Conservation (phyloP, 805 yeast species). For the Hermanozyma aechmeae region DNA sequence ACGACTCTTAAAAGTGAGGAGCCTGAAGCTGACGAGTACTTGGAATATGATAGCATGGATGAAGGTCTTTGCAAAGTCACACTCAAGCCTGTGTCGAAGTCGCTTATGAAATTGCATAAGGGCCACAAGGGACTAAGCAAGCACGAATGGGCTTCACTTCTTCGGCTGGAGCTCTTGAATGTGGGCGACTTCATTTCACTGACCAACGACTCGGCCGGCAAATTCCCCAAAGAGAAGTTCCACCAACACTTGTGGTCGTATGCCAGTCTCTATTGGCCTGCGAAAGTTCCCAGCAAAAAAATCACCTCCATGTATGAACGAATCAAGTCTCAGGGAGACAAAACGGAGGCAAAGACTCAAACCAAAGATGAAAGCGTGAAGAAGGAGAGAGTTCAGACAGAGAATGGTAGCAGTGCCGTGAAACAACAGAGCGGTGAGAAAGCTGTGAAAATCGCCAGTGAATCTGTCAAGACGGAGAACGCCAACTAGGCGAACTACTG, state of each 20-base stretch:
- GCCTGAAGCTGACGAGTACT: slow-evolving; percentile 15
- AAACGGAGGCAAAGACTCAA: too few species aligned
- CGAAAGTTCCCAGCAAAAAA: slow-evolving; percentile 63
- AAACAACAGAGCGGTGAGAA: too few species aligned
- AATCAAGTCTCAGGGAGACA: slow-evolving; percentile 19
- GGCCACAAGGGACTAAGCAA: slow-evolving; percentile 70
- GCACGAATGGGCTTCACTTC: slow-evolving; percentile 65
- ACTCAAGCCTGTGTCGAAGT: slow-evolving; percentile 58
- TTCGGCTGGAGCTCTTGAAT: slow-evolving; percentile 56
- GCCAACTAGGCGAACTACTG: too few species aligned
- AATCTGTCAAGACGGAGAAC: too few species aligned
- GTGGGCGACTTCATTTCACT: slow-evolving; percentile 75
- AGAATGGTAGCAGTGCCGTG: too few species aligned
- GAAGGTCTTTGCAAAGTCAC: slow-evolving; percentile 54
- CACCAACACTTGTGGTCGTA: slow-evolving; percentile 75
- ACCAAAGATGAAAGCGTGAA: too few species aligned
- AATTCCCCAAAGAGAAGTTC: slow-evolving; percentile 26
- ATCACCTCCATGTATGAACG: slow-evolving; percentile 70
- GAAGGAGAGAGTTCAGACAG: too few species aligned
- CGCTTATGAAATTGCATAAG: slow-evolving; percentile 55
- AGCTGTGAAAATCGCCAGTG: too few species aligned
- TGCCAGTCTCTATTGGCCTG: slow-evolving; percentile 84
- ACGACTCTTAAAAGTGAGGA: slow-evolving; percentile 11
- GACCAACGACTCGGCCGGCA: slow-evolving; percentile 26
- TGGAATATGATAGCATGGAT: slow-evolving; percentile 73